Conservation (phyloP, 352 stramenopile species). For the Phytophthora nicotianae region DNA sequence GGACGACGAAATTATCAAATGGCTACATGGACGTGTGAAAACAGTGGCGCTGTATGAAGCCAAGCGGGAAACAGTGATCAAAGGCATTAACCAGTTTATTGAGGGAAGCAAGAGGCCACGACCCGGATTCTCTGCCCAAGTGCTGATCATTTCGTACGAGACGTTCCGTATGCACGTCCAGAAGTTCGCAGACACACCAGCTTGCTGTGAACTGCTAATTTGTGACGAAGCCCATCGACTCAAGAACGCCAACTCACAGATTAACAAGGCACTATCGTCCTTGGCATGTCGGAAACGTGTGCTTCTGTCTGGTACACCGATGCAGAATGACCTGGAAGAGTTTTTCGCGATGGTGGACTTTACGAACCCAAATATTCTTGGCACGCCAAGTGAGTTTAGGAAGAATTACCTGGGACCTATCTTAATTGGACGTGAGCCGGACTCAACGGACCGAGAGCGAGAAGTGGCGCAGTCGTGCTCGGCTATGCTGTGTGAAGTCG, state of each 20-base stretch:
- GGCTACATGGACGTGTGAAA: constrained; percentile 84
- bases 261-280: constrained; percentile 78
- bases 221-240: constrained; percentile 99
- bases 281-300: constrained; percentile 92
- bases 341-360: constrained; percentile 98
- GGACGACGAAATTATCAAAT: constrained; percentile 91
- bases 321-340: constrained; percentile 99
- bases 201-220: constrained; percentile 95
- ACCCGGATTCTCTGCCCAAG: constrained; percentile 60
- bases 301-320: constrained; percentile 96
- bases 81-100: constrained; percentile 84
- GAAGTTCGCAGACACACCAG: constrained; percentile 87
- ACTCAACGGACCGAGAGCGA: constrained; percentile 86
- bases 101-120: constrained; percentile 74
- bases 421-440: constrained; percentile 88
- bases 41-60: constrained; percentile 85
- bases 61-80: constrained; percentile 81
- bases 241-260: constrained; percentile 97
- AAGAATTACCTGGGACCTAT: constrained; percentile 93
- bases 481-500: constrained; percentile 95
- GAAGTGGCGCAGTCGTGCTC: constrained; percentile 87
- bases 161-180: constrained; percentile 94
- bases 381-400: constrained; percentile 90
- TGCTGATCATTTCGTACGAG: constrained; percentile 91
- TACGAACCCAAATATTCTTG: constrained; percentile 87